phyloP scores from a whole-genome alignment of 2,329 filamentous ascomycete species.

The Aspergillus sp. region DNA sequence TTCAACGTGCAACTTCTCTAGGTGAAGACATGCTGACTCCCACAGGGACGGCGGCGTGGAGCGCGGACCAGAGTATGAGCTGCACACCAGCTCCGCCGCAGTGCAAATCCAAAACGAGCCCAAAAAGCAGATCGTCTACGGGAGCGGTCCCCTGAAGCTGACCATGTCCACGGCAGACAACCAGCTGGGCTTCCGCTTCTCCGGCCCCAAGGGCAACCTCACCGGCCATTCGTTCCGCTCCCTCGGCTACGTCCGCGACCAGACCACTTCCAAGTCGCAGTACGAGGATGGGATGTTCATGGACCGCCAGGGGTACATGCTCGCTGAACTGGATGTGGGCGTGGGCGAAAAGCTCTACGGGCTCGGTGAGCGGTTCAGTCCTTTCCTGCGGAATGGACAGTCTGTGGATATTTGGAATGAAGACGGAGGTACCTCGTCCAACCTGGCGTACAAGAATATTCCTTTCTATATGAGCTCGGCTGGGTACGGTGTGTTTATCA shows the following conservation, averaged over 20 bases:
- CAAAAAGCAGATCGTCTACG: conserved; percentile 26
- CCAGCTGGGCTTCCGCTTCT: conserved; percentile 31
- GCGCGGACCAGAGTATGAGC: conserved; percentile 36
- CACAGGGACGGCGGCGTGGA: conserved; percentile 37
- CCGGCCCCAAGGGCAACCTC: conserved; percentile 24
- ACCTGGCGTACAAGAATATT: conserved; percentile 42
- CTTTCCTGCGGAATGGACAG: conserved; percentile 75
- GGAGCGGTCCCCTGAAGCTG: conserved; percentile 32
- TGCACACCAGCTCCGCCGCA: conserved; percentile 19
- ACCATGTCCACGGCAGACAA: conserved; percentile 34
- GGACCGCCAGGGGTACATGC: conserved; percentile 40
- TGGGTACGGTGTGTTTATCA: conserved; percentile 75
- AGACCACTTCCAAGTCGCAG: conserved; percentile 30
- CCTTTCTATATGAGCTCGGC: conserved; percentile 51
- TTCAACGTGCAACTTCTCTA: neutral
- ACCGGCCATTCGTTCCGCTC: conserved; percentile 41
- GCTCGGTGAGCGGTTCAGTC: conserved; percentile 72
- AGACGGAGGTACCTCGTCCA: conserved; percentile 47
- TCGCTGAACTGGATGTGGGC: conserved; percentile 37
- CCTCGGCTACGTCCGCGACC: conserved; percentile 39
- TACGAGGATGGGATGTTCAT: conserved; percentile 36
- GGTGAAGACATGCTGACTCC: no score
- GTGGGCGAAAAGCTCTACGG: conserved; percentile 69
- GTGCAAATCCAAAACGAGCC: conserved; percentile 29
- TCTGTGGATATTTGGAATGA: conserved; percentile 62